phyloP scores from a whole-genome alignment of 257 asterid genomes.

The Schizonepeta tenuifolia region DNA sequence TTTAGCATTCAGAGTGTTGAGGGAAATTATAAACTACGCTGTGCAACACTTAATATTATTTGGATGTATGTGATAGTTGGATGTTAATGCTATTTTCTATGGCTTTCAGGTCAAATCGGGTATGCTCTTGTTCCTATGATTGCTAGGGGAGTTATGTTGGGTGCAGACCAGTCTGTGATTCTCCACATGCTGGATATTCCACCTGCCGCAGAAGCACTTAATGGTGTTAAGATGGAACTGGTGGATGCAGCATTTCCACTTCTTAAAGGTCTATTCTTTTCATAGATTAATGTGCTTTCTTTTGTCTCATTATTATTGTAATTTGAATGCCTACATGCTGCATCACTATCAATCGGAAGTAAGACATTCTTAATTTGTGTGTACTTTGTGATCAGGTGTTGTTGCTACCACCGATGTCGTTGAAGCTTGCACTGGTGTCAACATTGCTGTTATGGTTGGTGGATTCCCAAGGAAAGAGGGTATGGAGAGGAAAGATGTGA shows the following conservation, averaged over 20 bases:
- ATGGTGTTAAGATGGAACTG: conserved; percentile 93
- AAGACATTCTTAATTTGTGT: not conserved
- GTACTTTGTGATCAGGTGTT: conserved; percentile 58
- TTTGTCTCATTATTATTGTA: not conserved
- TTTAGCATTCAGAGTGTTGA: not conserved
- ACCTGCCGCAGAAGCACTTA: conserved; percentile 87
- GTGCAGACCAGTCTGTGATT: conserved; percentile 87
- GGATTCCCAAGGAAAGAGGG: conserved; percentile 99
- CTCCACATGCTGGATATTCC: conserved; percentile 95
- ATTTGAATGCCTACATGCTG: conserved; percentile 5
- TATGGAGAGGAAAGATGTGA: conserved; percentile 96
- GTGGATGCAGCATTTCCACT: conserved; percentile 94
- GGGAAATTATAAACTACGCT: too few relatives aligned
- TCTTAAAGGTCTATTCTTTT: conserved; percentile 64
- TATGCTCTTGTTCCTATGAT: conserved; percentile 94
- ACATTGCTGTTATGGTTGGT: conserved; percentile 91
- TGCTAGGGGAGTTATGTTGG: conserved; percentile 95
- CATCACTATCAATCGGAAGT: not conserved
- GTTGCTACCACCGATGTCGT: conserved; percentile 90
- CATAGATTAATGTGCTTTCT: conserved; percentile 18
- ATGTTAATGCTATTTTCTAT: not conserved
- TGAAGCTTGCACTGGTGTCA: conserved; percentile 90
- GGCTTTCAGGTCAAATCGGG: conserved; percentile 83
- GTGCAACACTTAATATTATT: not conserved
- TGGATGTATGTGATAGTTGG: not conserved